phyloP scores from a whole-genome alignment of 2,329 filamentous ascomycete genomes.

The Ophiosphaerella narmari region DNA sequence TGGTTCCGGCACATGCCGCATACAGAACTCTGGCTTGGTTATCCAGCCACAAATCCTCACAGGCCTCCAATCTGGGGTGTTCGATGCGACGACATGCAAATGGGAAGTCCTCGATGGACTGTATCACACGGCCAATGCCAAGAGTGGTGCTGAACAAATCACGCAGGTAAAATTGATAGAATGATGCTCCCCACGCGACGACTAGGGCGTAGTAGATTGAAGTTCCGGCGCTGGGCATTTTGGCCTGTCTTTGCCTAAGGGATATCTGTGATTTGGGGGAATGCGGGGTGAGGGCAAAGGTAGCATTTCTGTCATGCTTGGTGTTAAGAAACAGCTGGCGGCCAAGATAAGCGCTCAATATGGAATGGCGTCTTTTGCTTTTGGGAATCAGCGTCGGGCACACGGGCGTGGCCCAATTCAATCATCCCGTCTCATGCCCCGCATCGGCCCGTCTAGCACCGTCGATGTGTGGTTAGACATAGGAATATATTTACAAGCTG shows the following conservation, averaged over 20 bases:
- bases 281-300: slow-evolving; percentile 1
- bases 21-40: slow-evolving; percentile 30
- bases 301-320: background rate
- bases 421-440: no score
- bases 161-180: slow-evolving; percentile 35
- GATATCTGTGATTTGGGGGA: background rate
- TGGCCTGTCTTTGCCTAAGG: background rate
- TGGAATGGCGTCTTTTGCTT: background rate
- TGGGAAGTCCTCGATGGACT: slow-evolving; percentile 35
- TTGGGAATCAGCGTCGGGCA: slow-evolving; percentile 1
- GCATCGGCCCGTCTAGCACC: no score
- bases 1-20: slow-evolving; percentile 34
- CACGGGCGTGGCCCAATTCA: background rate
- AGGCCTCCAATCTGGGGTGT: slow-evolving; percentile 31
- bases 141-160: slow-evolving; percentile 26
- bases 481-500: no score
- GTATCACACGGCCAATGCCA: slow-evolving; percentile 33
- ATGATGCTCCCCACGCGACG: slow-evolving; percentile 27
- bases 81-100: slow-evolving; percentile 28
- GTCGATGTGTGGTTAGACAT: no score
- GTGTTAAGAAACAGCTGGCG: background rate
- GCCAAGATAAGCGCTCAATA: background rate
- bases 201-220: slow-evolving; percentile 23
- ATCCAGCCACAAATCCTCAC: slow-evolving; percentile 41
- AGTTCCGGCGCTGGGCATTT: slow-evolving; percentile 15